Percentiles rank a stretch among this genome's conserved stretches.
Conservation (phyloP, 345 rosid species). For the Trapa incisa region DNA sequence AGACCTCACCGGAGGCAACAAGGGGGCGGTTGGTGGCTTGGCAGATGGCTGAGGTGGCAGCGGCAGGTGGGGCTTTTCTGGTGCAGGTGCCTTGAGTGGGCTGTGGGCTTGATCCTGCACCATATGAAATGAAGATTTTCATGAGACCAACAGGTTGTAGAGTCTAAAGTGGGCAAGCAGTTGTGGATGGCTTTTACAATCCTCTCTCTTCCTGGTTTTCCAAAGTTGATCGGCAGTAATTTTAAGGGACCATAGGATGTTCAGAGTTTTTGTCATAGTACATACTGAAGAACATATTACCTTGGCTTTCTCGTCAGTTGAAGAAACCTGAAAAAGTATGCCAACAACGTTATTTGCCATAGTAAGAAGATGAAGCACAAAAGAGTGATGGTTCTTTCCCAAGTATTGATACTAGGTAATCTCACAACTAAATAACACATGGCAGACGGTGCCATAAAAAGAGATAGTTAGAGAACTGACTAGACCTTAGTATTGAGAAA, state of each 20-base stretch:
- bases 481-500: slow-evolving; percentile 21
- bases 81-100: slow-evolving; percentile 12
- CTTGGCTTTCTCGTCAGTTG: slow-evolving; percentile 13
- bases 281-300: slow-evolving; percentile 3
- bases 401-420: background rate
- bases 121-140: background rate
- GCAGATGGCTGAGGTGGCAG: slow-evolving; percentile 13
- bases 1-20: slow-evolving; percentile 38
- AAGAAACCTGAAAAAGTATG: slow-evolving; percentile 17
- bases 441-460: background rate
- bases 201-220: background rate
- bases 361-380: background rate
- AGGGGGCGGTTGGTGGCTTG: slow-evolving; percentile 11
- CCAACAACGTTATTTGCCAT: background rate
- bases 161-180: background rate
- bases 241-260: background rate
- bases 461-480: background rate
- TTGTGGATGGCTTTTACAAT: background rate
- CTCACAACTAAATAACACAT: no score
- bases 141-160: background rate
- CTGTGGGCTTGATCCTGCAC: slow-evolving; percentile 3
- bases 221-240: background rate
- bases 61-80: slow-evolving; percentile 9
- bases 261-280: background rate
- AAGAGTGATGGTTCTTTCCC: background rate